These are phyloP conservation scores for Leccinellum luteum DNA, from an alignment of 768 basidiomycete species.

Conservation along the genomic window DNA sequence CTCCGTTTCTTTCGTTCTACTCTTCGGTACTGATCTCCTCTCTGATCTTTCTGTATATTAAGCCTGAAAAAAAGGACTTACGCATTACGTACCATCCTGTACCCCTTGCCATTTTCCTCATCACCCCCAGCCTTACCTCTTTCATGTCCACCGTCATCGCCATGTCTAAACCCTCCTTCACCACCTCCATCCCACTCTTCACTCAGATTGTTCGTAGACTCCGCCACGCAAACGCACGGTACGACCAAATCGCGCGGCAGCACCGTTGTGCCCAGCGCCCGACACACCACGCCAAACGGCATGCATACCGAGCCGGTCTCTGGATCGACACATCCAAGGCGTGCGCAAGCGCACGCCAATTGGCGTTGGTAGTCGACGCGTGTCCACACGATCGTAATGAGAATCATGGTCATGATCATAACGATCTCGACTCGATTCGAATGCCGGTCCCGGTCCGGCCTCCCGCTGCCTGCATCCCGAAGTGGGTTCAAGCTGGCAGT, in stretches of 20 bases:
- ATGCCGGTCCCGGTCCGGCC: background rate
- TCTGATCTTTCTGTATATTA: background rate
- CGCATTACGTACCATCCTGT: background rate
- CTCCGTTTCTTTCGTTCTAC: background rate
- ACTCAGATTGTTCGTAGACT: slow-evolving; percentile 41
- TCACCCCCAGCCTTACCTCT: background rate
- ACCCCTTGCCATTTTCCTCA: background rate
- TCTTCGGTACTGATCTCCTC: background rate
- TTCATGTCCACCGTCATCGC: background rate
- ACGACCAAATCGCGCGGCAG: slow-evolving; percentile 36
- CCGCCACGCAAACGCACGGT: slow-evolving; percentile 42
- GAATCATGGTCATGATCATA: background rate
- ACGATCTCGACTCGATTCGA: background rate
- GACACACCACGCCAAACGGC: slow-evolving; percentile 48
- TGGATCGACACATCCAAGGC: slow-evolving; percentile 43
- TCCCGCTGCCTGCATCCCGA: background rate
- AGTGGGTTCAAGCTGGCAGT: background rate
- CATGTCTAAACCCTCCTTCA: slow-evolving; percentile 17
- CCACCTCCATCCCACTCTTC: slow-evolving; percentile 21
- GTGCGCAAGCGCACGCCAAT: background rate
- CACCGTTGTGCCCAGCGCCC: slow-evolving; percentile 35
- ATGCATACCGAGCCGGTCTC: slow-evolving; percentile 44
- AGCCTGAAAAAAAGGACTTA: background rate
- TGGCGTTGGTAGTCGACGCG: background rate
- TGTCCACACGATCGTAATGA: background rate